A percentile compares a stretch with the other conserved stretches of the same genome.
Evolutionary conservation across 176 grass and related monocot genomes (phyloP).

Genomic region (Aegilops sharonensis): DNA sequence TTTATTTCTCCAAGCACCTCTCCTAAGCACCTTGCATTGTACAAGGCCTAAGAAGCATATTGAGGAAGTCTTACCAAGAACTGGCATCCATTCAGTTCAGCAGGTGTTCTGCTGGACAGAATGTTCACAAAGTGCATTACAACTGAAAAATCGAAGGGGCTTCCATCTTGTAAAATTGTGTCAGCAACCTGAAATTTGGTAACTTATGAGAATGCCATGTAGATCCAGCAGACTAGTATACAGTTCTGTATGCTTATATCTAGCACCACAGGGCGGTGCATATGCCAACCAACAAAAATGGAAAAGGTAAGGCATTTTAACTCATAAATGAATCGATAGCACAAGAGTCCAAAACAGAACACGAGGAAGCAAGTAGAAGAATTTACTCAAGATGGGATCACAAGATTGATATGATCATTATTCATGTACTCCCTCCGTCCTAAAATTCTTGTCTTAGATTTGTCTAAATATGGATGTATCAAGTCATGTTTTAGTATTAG

Average conservation of each 20-base stretch:
- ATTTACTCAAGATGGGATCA: not conserved
- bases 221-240: constrained; percentile 5
- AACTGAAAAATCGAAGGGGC: constrained; percentile 64
- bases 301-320: not conserved
- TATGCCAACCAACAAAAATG: not conserved
- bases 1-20: too few relatives aligned
- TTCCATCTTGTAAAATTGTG: constrained; percentile 70
- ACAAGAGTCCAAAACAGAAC: not conserved
- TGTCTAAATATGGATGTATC: too few relatives aligned
- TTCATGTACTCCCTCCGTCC: not conserved
- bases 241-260: constrained; percentile 7
- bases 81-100: constrained; percentile 60
- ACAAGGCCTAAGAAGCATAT: not conserved
- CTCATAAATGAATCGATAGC: not conserved
- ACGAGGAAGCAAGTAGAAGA: constrained; percentile 4
- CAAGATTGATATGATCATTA: not conserved
- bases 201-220: not conserved
- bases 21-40: too few relatives aligned
- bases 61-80: constrained; percentile 59
- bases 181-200: constrained; percentile 70
- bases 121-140: constrained; percentile 84
- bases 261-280: not conserved
- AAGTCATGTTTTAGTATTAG: too few relatives aligned
- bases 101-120: constrained; percentile 62
- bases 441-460: too few relatives aligned